Evolutionary conservation across 2,329 filamentous ascomycete species (phyloP), one percentile per base, ranked within the genome.

Genomic region (Trichoderma oligosporum): DNA sequence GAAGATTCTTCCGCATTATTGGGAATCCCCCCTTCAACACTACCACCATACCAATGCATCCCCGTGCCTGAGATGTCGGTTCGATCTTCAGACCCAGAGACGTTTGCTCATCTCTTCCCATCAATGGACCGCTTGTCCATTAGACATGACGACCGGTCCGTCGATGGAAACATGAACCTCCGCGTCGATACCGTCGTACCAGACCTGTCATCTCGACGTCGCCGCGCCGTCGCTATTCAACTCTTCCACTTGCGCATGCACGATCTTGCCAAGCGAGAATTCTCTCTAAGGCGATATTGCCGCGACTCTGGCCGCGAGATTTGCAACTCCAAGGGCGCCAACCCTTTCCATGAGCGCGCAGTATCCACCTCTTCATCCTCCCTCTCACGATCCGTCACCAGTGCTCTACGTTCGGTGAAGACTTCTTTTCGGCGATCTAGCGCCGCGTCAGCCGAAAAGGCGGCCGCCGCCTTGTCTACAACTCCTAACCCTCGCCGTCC

Each of bases 161-260:
- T 86, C 4, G 93, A 99, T 70, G 93, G 93, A 33, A 96, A 97
- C 77, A 95, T 97, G 91, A 97, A 97, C 70, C 80, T 99, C 57
- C 86, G 92, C 29, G 81, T 97, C 58, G 92, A 96, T 69, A 93
- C 90, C 5, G 78, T 88, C 61, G 82, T 89, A 44, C 57, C 63
- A 18, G 81, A 82, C 38, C 82, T 82, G 62, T 82, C 85, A 61
- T 84, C 84, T 64, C 82, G 35, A 3, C 44, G 51, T 8, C 51
- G 53, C 16, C 35, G 55, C 12, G 31, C 56, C n/a, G 49, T 61
- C 14, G 89, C 85, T 4, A 74, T 84, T 9, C 83, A 86, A 69
- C 85, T 99, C 46, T 97, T 97, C 74, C 93, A 99, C 72, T 78
- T 97, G 60, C 88, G 91, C 66, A 96, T 99, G 91, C 87, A 96